Evolutionary conservation across 129 eudicot genomes (phyloP), one percentile per base, ranked within the genome.

Genomic region (Rutidosis leptorrhynchoides): DNA sequence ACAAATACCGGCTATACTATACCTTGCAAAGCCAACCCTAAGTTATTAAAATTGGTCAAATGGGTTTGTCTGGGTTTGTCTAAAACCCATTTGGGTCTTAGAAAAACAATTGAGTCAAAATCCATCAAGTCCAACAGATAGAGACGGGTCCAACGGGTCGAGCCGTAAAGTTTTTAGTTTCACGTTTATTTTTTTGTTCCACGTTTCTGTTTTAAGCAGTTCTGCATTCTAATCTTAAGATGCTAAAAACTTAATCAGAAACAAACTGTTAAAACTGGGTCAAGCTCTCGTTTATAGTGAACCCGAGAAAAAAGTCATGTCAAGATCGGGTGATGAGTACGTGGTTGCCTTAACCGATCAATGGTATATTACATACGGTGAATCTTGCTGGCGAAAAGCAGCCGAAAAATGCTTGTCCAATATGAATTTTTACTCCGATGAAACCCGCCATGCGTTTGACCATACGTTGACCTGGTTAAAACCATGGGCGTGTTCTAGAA

Each of bases 341-440:
- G 97, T 90, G n/a, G 97, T 90, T 63, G 97, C 95, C 20, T 76
- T 90, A 77, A 86, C 97, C 9, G 97, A 90, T 72, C 97, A 90
- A 71, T 90, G 97, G 97, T 90, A 90, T 71, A 33, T 90, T 58
- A 86, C 88, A 4, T 90, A 90, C 51, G 97, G 97, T n/a, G 97
- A 90, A 76, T 12, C 76, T 37, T 81, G 78, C 54, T 90, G 95
- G 97, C 79, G 71, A 65, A 64, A 78, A 40, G 69, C 55, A 0
- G 85, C 97, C 8, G 95, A 86, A 52, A 86, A 84, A 54, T 90
- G 97, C 70, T 72, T 90, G 62, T 83, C 74, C 22, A 75, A 51
- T 16, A 86, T 90, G 97, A 82, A 84, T 74, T 81, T 84, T 15
- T 90, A 76, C 73, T 90, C 95, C 21, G 95, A 90, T 27, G 97